These are phyloP conservation scores for Fusarium sp. DNA, from an alignment of 2,329 filamentous ascomycete genomes.

Conservation along the genomic window DNA sequence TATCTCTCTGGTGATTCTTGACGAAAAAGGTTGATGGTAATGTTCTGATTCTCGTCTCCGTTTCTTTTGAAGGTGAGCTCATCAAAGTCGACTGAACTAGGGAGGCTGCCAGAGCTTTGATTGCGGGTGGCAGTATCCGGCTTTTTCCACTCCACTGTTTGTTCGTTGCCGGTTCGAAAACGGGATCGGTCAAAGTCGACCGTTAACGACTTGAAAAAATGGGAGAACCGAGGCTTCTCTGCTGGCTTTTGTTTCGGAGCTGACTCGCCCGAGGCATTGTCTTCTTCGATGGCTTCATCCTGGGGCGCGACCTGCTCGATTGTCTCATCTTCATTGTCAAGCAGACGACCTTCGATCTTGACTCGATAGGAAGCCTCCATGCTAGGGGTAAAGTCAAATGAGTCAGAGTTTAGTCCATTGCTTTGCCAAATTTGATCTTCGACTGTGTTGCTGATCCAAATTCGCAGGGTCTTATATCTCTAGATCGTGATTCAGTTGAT, in stretches of 20 bases:
- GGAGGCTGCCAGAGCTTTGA: conserved; percentile 50
- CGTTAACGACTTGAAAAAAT: conserved; percentile 84
- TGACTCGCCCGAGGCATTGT: conserved; percentile 45
- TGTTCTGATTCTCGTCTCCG: conserved; percentile 91
- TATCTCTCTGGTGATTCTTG: conserved; percentile 90
- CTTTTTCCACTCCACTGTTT: conserved; percentile 87
- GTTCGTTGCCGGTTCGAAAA: conserved; percentile 65
- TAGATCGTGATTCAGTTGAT: conserved; percentile 48
- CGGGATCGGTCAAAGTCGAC: conserved; percentile 77
- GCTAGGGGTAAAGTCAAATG: conserved; percentile 83
- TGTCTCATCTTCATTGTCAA: conserved; percentile 75
- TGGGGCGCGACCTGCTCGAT: conserved; percentile 61
- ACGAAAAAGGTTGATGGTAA: conserved; percentile 85
- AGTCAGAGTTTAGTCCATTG: conserved; percentile 73
- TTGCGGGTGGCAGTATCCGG: conserved; percentile 68
- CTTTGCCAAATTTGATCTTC: conserved; percentile 95
- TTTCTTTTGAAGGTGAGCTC: conserved; percentile 90
- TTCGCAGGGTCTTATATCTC: conserved; percentile 84
- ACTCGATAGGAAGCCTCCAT: conserved; percentile 85
- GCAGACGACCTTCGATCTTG: conserved; percentile 87
- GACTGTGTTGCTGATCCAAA: conserved; percentile 95
- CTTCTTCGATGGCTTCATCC: conserved; percentile 48
- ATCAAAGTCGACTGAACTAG: conserved; percentile 83
- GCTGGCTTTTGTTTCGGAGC: conserved; percentile 52
- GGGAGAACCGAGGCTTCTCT: conserved; percentile 71